Evolutionary conservation across 2,329 filamentous ascomycete species (phyloP).

Genomic region (Akanthomyces lecanii): DNA sequence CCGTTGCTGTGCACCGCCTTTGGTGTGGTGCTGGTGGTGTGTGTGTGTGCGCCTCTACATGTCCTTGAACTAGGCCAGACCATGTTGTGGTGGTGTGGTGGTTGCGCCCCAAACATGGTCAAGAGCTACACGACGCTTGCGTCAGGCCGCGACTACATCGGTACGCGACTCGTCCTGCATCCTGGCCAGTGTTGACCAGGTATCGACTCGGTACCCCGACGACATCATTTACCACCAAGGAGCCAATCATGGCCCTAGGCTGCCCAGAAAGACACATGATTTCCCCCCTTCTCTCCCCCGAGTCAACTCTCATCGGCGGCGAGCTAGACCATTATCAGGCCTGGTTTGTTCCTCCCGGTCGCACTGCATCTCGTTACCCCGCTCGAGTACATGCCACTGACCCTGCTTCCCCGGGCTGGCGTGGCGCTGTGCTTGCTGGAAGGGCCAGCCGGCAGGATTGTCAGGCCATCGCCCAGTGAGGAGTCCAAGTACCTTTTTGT

Average conservation of each 20-base stretch:
- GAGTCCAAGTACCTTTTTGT: slow-evolving; percentile 12
- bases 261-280: background rate
- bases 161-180: background rate
- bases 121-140: slow-evolving; percentile 6
- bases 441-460: background rate
- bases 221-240: background rate
- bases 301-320: background rate
- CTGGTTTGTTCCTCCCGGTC: too few relatives aligned
- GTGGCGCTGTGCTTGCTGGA: background rate
- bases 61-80: background rate
- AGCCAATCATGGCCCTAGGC: background rate
- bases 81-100: background rate
- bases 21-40: background rate
- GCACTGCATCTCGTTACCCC: slow-evolving; percentile 8
- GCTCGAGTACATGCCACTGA: slow-evolving; percentile 6
- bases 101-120: slow-evolving; percentile 1
- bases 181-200: background rate
- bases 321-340: background rate
- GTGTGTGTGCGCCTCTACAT: background rate
- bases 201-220: background rate
- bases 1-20: background rate
- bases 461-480: slow-evolving; percentile 1
- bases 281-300: background rate
- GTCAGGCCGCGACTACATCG: background rate
- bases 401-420: background rate